These are phyloP conservation scores for Alternaria novae-zelandiae DNA, from an alignment of 2,329 filamentous ascomycete species.

Conservation along the genomic window DNA sequence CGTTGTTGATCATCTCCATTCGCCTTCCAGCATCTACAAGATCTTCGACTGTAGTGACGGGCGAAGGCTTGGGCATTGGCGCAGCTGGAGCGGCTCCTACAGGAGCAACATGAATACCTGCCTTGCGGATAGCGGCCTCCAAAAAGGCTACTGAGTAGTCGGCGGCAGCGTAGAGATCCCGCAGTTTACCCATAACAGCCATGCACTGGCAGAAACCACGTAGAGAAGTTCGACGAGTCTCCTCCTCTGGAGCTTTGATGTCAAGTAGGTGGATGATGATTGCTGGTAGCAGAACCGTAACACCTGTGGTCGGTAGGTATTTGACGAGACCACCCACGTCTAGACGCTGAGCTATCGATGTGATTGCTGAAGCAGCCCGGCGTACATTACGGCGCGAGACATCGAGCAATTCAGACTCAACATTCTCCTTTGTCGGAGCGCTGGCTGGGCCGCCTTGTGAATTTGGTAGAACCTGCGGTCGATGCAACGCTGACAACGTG, in stretches of 20 bases:
- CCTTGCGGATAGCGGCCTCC: slow-evolving; percentile 89
- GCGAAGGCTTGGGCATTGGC: slow-evolving; percentile 31
- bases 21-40: slow-evolving; percentile 55
- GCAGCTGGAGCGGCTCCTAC: slow-evolving; percentile 27
- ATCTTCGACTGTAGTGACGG: slow-evolving; percentile 53
- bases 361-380: slow-evolving; percentile 84
- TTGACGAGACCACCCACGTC: slow-evolving; percentile 75
- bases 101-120: slow-evolving; percentile 73
- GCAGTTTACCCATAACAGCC: slow-evolving; percentile 84
- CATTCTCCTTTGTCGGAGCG: slow-evolving; percentile 48
- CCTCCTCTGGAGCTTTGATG: slow-evolving; percentile 81
- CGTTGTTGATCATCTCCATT: slow-evolving; percentile 40
- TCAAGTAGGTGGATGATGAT: slow-evolving; percentile 94
- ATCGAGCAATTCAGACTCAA: slow-evolving; percentile 73
- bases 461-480: slow-evolving; percentile 86
- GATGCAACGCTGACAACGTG: slow-evolving; percentile 86
- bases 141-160: slow-evolving; percentile 95
- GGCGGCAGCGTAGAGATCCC: slow-evolving; percentile 91
- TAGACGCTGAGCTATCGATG: slow-evolving; percentile 79
- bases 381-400: slow-evolving; percentile 83
- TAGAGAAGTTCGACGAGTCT: slow-evolving; percentile 74
- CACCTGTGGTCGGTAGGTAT: slow-evolving; percentile 85
- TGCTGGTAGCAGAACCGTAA: slow-evolving; percentile 87
- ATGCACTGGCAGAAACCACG: slow-evolving; percentile 90
- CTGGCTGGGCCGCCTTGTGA: slow-evolving; percentile 61